These are phyloP conservation scores for Sporobolomyces pararoseus DNA, from an alignment of 768 basidiomycete genomes.

Conservation along the genomic window DNA sequence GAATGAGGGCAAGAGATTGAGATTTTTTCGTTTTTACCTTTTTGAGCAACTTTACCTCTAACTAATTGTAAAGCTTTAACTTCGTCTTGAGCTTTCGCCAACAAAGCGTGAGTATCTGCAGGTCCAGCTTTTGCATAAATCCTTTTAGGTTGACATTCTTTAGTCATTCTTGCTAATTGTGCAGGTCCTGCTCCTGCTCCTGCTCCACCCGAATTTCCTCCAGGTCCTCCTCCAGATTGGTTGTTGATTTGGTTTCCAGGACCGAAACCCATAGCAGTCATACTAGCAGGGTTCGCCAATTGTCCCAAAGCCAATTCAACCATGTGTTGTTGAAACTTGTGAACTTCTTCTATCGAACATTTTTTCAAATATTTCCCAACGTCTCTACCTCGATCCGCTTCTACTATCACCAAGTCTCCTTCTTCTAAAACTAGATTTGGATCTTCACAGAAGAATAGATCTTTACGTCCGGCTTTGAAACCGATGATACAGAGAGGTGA, in stretches of 20 bases:
- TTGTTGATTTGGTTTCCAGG: too few species aligned
- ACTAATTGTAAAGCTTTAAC: constrained; percentile 85
- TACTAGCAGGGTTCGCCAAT: constrained; percentile 37
- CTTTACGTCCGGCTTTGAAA: constrained; percentile 94
- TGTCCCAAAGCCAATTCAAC: constrained; percentile 54
- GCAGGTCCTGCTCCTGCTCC: constrained; percentile 33
- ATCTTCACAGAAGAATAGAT: constrained; percentile 86
- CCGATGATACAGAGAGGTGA: constrained; percentile 94
- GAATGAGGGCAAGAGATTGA: background rate
- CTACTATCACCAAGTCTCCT: constrained; percentile 92
- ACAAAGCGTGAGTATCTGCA: constrained; percentile 78
- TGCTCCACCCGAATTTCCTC: constrained; percentile 44
- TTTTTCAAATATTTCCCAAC: constrained; percentile 60
- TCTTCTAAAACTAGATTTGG: constrained; percentile 63
- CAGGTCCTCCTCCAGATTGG: constrained; percentile 36
- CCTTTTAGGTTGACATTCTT: constrained; percentile 95
- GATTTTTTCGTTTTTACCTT: too few species aligned
- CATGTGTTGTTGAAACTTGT: constrained; percentile 81
- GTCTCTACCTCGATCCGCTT: constrained; percentile 75
- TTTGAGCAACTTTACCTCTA: constrained; percentile 83
- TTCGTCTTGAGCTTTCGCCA: constrained; percentile 83
- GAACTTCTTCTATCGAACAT: constrained; percentile 70
- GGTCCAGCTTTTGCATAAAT: constrained; percentile 82
- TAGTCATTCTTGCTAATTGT: constrained; percentile 56
- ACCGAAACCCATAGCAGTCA: constrained; percentile 46